phyloP scores from a whole-genome alignment of 441 rosid genomes.

The Adansonia grandidieri region DNA sequence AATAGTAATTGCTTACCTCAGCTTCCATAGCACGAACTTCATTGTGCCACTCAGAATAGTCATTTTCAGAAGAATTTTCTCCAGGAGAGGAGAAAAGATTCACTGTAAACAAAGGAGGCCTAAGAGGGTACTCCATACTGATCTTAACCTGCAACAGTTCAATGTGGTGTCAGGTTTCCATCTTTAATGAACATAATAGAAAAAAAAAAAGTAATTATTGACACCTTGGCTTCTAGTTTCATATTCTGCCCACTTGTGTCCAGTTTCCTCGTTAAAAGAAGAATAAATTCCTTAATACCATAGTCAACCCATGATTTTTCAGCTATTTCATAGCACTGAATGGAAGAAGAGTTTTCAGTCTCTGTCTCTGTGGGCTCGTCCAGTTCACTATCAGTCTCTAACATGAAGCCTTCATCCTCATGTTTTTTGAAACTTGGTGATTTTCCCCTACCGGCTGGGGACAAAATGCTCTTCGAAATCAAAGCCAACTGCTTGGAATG shows the following conservation, averaged over 20 bases:
- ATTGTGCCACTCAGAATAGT: conserved; percentile 56
- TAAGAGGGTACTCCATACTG: conserved; percentile 89
- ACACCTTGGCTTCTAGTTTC: conserved; percentile 83
- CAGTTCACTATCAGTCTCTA: conserved; percentile 76
- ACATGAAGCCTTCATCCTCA: conserved; percentile 73
- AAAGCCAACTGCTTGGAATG: conserved; percentile 75
- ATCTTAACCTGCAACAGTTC: conserved; percentile 59
- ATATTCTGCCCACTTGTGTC: conserved; percentile 47
- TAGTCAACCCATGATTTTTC: conserved; percentile 70
- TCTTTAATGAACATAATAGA: conserved; percentile 14
- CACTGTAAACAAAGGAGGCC: conserved; percentile 76
- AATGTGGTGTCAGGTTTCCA: conserved; percentile 19
- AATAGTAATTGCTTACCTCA: conserved; percentile 58
- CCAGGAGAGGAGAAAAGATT: conserved; percentile 45
- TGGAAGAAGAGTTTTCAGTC: conserved; percentile 42
- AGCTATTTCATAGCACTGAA: conserved; percentile 38
- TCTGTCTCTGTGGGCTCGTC: conserved; percentile 65
- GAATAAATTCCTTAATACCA: conserved; percentile 68
- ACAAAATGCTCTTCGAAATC: conserved; percentile 76
- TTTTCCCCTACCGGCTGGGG: conserved; percentile 61
- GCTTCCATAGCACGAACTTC: conserved; percentile 91
- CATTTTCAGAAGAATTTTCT: conserved; percentile 39
- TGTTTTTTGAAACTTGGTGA: conserved; percentile 72
- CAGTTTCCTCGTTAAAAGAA: conserved; percentile 60
- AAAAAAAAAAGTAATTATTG: conserved; percentile 19